Base-by-base conservation (phyloP, 306 rosid genomes). In the Geum urbanum region DNA sequence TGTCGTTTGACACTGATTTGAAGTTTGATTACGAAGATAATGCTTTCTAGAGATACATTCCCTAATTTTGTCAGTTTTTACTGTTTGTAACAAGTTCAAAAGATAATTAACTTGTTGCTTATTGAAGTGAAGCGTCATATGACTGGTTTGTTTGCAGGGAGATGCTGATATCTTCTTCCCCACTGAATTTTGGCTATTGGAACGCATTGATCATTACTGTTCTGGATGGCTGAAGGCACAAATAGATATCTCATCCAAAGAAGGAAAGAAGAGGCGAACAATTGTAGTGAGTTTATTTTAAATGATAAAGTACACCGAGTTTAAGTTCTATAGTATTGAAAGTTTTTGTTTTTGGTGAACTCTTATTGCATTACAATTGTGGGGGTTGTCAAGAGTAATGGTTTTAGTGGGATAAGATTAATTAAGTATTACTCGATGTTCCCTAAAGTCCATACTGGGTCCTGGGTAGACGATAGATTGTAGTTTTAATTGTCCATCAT, bases 101-200 rank as follows among this genome's bases (percentile, higher is more conserved):
- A 35, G 32, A 10, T 32, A 37, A 67, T 16, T 35, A 50, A 19
- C 37, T 51, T 51, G 37, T 32, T 32, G 37, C 37, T 51, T 50
- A 15, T 49, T 10, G 48, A 40, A 48, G 14, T 2, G 44, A 59
- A 69, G 14, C 60, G 14, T 63, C 15, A 4, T 55, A 63, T 51
- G 67, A n/a, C 69, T 64, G 69, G 75, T 60, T 67, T 49, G 66
- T 59, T 79, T 46, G 71, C 89, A 92, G 98, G 98, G 98, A 71
- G 97, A 92, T 50, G 98, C 96, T 45, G 98, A 92, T 80, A 88
- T 92, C 58, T 92, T 92, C 72, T 90, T 92, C 76, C 97, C 98
- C 47, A 92, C 98, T 3, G 98, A 88, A 86, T 92, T 92, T 72
- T 72, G 86, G 86, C 82, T 92, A 76, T 82, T 92, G 81, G 98